phyloP scores from a whole-genome alignment of 768 basidiomycete species.

The Neoboletus brunneissimus region DNA sequence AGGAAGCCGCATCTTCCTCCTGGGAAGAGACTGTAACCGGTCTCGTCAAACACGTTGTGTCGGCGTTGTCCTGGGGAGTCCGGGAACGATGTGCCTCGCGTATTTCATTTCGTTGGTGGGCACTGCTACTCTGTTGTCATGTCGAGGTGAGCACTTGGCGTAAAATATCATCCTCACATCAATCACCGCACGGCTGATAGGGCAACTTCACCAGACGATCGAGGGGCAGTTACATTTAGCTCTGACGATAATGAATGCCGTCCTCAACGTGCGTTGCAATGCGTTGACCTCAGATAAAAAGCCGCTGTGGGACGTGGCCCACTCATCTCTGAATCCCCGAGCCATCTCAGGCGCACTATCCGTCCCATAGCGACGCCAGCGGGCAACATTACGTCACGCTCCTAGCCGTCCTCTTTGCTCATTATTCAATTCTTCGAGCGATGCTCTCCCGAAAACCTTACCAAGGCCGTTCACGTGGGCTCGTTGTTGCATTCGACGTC shows the following conservation, averaged over 20 bases:
- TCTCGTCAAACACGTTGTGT: slow-evolving; percentile 20
- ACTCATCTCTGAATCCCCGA: not conserved
- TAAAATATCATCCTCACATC: slow-evolving; percentile 1
- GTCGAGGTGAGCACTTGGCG: slow-evolving; percentile 7
- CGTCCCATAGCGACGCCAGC: not conserved
- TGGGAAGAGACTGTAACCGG: slow-evolving; percentile 7
- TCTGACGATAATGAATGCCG: slow-evolving; percentile 6
- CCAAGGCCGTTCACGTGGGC: slow-evolving; percentile 34
- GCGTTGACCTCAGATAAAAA: slow-evolving; percentile 21
- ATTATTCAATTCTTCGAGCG: not conserved
- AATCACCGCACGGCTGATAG: slow-evolving; percentile 20
- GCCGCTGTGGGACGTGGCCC: not conserved
- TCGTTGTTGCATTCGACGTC: slow-evolving; percentile 40
- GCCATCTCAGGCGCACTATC: not conserved
- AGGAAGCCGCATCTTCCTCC: slow-evolving; percentile 13
- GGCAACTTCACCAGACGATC: not conserved
- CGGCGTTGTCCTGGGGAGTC: slow-evolving; percentile 8
- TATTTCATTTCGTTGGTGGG: slow-evolving; percentile 18
- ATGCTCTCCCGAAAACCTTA: slow-evolving; percentile 40
- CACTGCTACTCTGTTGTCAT: slow-evolving; percentile 2
- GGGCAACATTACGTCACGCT: slow-evolving; percentile 9
- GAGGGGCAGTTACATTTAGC: not conserved
- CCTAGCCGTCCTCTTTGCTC: not conserved
- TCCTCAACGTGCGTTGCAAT: not conserved
- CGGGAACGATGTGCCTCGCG: slow-evolving; percentile 14